Percentiles rank a stretch among this genome's conserved stretches.
phyloP scores from a whole-genome alignment of 495 filamentous ascomycete species.

The Rusavskia elegans region DNA sequence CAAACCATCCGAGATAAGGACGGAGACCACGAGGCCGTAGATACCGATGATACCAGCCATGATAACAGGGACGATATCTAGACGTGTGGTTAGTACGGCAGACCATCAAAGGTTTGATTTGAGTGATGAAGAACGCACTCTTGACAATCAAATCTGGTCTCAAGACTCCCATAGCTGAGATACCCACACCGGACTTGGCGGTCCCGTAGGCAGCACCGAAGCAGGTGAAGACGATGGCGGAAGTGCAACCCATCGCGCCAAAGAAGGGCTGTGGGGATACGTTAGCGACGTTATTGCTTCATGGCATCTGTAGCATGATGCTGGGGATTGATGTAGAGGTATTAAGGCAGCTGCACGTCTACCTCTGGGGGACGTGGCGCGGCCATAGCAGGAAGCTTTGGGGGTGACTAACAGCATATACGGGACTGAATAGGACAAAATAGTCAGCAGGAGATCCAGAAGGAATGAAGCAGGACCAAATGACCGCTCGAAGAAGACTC shows the following conservation, averaged over 20 bases:
- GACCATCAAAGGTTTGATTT: background rate
- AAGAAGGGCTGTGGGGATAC: conserved; percentile 68
- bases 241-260: conserved; percentile 96
- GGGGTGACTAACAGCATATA: conserved; percentile 84
- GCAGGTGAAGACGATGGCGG: conserved; percentile 97
- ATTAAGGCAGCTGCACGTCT: background rate
- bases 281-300: no score
- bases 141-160: conserved; percentile 97
- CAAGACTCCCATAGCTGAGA: conserved; percentile 94
- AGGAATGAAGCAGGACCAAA: background rate
- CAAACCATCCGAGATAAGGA: conserved; percentile 88
- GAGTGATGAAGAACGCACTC: conserved; percentile 47
- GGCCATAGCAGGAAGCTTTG: background rate
- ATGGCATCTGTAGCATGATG: background rate
- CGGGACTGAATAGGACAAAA: conserved; percentile 46
- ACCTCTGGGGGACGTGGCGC: background rate
- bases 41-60: conserved; percentile 99
- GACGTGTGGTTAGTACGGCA: background rate
- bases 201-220: conserved; percentile 97
- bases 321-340: conserved; percentile 3
- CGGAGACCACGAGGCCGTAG: conserved; percentile 97
- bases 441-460: conserved; percentile 2
- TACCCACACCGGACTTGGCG: conserved; percentile 97
- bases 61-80: conserved; percentile 98
- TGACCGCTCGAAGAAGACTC: background rate